These are phyloP conservation scores for Grosmannia penicillata DNA, from an alignment of 2,329 filamentous ascomycete genomes.

Conservation along the genomic window DNA sequence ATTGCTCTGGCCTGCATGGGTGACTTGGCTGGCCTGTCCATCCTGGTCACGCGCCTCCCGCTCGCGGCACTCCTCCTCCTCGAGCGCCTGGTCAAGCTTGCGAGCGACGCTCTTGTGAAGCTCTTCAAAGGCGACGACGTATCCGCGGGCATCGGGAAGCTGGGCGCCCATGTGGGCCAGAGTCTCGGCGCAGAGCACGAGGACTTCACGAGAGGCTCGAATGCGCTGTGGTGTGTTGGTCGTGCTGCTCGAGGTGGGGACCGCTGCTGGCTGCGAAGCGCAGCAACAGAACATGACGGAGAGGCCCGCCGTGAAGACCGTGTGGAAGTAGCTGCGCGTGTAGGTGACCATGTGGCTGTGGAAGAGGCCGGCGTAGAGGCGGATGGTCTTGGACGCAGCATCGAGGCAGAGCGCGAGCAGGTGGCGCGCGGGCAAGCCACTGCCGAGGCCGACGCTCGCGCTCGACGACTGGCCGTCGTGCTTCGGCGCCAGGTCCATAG, in stretches of 20 bases:
- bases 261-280: neutral
- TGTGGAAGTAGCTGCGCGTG: slow-evolving; percentile 32
- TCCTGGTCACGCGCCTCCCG: neutral
- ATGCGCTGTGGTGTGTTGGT: neutral
- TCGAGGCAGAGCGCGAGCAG: slow-evolving; percentile 19
- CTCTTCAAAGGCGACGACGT: slow-evolving; percentile 1
- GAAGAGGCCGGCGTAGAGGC: slow-evolving; percentile 22
- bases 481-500: slow-evolving; percentile 23
- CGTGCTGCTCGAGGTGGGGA: neutral
- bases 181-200: neutral
- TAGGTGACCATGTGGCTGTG: slow-evolving; percentile 22
- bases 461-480: too few relatives aligned
- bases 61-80: neutral
- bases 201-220: neutral
- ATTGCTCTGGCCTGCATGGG: neutral
- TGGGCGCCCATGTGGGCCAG: slow-evolving; percentile 2
- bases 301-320: slow-evolving; percentile 19
- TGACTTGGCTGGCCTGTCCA: neutral
- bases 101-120: slow-evolving; percentile 1
- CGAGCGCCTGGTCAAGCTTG: neutral
- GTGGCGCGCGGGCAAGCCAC: slow-evolving; percentile 17
- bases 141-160: slow-evolving; percentile 1
- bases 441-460: neutral
- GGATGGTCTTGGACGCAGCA: slow-evolving; percentile 21
- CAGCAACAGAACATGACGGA: slow-evolving; percentile 3